Evolutionary conservation across 2,329 filamentous ascomycete species (phyloP).

Genomic region (Colletotrichum lini): DNA sequence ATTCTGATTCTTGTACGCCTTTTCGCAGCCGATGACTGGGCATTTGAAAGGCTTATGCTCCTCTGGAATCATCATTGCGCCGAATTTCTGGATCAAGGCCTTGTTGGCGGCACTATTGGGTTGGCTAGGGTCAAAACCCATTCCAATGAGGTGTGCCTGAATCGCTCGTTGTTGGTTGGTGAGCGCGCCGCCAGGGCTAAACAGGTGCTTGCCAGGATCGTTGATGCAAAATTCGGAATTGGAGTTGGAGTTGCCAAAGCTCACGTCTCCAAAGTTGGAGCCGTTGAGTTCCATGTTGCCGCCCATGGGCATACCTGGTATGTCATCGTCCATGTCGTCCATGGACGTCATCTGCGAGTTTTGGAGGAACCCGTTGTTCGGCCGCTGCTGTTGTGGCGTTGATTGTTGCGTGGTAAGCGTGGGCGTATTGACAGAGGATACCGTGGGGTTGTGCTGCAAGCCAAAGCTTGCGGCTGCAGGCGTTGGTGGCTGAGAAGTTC

Average conservation of each 20-base stretch:
- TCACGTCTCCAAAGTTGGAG: conserved; percentile 65
- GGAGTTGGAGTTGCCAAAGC: conserved; percentile 63
- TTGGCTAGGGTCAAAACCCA: conserved; percentile 82
- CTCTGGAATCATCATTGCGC: conserved; percentile 79
- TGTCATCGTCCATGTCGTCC: conserved; percentile 80
- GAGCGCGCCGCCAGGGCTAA: conserved; percentile 84
- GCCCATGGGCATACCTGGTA: conserved; percentile 75
- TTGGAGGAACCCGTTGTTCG: conserved; percentile 55
- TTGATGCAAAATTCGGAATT: conserved; percentile 79
- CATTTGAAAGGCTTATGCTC: conserved; percentile 99
- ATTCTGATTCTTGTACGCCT: conserved; percentile 99
- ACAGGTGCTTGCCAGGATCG: conserved; percentile 93
- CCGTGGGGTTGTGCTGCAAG: conserved; percentile 93
- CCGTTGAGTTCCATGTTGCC: conserved; percentile 72
- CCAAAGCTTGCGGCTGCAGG: conserved; percentile 83
- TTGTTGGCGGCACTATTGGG: conserved; percentile 82
- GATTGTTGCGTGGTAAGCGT: conserved; percentile 86
- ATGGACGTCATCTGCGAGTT: conserved; percentile 76
- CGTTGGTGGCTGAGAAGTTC: conserved; percentile 88
- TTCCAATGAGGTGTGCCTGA: conserved; percentile 78
- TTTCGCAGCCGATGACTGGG: conserved; percentile 97
- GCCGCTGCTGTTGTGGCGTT: conserved; percentile 65
- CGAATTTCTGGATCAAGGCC: conserved; percentile 69
- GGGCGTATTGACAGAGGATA: conserved; percentile 96
- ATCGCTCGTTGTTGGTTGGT: conserved; percentile 74